A percentile compares a stretch with the other conserved stretches of the same genome.
These are phyloP conservation scores for Kentomonas sorsogonicus DNA, from an alignment of 208 protist species.

Conservation along the genomic window DNA sequence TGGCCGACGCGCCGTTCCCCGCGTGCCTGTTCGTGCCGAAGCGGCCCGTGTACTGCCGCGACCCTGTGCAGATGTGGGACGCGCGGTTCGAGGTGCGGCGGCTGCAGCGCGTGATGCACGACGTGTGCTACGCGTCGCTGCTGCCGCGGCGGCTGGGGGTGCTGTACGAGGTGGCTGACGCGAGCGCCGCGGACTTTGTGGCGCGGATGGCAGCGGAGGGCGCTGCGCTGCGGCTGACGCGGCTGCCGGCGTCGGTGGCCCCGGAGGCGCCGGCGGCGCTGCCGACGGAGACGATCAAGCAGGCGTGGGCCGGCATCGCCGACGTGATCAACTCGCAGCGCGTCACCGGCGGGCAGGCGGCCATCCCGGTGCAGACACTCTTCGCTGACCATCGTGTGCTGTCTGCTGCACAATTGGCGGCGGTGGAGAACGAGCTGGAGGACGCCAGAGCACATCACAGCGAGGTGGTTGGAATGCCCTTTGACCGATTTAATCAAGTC, in stretches of 20 bases:
- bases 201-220: constrained; percentile 10
- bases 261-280: constrained; percentile 15
- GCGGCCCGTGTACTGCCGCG: constrained; percentile 37
- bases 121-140: constrained; percentile 48
- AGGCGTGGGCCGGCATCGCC: constrained; percentile 24
- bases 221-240: constrained; percentile 17
- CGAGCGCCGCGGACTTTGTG: constrained; percentile 5
- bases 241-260: constrained; percentile 10
- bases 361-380: constrained; percentile 21
- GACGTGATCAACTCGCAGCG: not conserved
- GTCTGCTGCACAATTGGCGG: no score
- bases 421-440: no score
- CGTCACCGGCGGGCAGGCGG: constrained; percentile 6
- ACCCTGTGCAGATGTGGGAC: constrained; percentile 32
- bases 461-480: no score
- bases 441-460: no score
- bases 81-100: constrained; percentile 25
- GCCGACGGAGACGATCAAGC: constrained; percentile 19
- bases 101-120: constrained; percentile 33
- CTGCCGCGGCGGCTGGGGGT: constrained; percentile 20
- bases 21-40: constrained; percentile 60
- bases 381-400: no score
- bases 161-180: constrained; percentile 11
- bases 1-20: constrained; percentile 38
- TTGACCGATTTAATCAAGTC: no score